Percentiles rank a stretch among this genome's conserved stretches.
Conservation (phyloP, 2,329 filamentous ascomycete genomes). For the Colletotrichum liriopes region DNA sequence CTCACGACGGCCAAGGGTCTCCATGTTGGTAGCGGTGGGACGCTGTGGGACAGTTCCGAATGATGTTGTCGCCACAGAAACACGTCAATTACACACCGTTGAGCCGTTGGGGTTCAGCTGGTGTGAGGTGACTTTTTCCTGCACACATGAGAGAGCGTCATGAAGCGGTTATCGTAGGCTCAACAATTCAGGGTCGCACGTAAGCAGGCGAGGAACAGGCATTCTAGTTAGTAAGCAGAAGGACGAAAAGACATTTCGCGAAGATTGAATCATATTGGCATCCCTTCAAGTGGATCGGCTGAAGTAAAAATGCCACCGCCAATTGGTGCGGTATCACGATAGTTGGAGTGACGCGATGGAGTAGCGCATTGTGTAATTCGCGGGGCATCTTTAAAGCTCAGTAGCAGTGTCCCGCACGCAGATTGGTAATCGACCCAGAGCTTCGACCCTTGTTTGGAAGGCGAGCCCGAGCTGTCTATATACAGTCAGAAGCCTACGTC, state of each 20-base stretch:
- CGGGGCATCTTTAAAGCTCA: background rate
- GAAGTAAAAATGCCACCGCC: background rate
- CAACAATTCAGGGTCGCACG: rapidly evolving
- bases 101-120: no score
- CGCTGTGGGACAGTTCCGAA: no score
- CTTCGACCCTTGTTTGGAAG: conserved; percentile 14
- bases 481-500: background rate
- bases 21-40: no score
- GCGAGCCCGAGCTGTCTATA: conserved; percentile 18
- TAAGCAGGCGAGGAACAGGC: background rate
- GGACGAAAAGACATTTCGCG: background rate
- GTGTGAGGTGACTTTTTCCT: no score
- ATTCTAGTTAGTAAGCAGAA: conserved; percentile 6
- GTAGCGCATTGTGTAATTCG: conserved; percentile 19
- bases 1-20: no score
- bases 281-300: background rate
- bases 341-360: conserved; percentile 13
- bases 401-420: background rate
- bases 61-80: no score
- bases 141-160: background rate
- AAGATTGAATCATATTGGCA: background rate
- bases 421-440: conserved; percentile 20
- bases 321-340: background rate
- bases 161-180: conserved; percentile 3
- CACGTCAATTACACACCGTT: no score